Conservation (phyloP, 2,329 filamentous ascomycete species). For the Dactylellina leptospora region DNA sequence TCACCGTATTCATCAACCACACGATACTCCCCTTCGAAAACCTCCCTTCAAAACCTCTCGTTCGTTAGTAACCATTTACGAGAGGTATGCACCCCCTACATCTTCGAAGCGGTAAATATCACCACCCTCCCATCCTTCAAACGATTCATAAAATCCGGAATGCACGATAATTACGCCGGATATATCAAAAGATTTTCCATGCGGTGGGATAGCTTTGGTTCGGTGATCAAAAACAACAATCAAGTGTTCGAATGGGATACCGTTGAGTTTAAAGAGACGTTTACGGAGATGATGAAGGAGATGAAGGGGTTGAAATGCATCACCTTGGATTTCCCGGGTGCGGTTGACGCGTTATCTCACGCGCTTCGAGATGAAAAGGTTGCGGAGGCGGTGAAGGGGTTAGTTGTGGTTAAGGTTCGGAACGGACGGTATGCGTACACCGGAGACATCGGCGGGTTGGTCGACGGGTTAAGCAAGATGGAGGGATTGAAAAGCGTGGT, state of each 20-base stretch:
- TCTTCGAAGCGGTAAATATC: constrained; percentile 36
- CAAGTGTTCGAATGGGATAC: neutral
- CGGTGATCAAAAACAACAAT: neutral
- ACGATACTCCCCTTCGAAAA: constrained; percentile 25
- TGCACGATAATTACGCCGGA: constrained; percentile 1
- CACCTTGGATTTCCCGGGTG: constrained; percentile 29
- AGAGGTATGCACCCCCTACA: constrained; percentile 12
- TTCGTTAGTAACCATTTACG: constrained; percentile 5
- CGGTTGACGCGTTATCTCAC: constrained; percentile 11
- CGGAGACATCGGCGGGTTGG: neutral
- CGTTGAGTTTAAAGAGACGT: neutral
- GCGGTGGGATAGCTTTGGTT: constrained; percentile 32
- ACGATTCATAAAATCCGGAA: constrained; percentile 1
- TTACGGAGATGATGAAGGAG: neutral
- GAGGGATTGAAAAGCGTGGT: constrained; percentile 2
- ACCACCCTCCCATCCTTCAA: constrained; percentile 2
- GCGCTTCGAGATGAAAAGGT: neutral
- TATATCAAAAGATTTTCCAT: constrained; percentile 17
- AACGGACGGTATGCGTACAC: constrained; percentile 26
- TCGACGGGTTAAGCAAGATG: constrained; percentile 10
- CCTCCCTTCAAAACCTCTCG: constrained; percentile 22
- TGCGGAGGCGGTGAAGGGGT: neutral
- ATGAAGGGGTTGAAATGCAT: constrained; percentile 21
- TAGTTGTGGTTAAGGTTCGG: constrained; percentile 7
- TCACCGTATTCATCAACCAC: constrained; percentile 12